phyloP scores from a whole-genome alignment of 495 filamentous ascomycete genomes.

The Xylaria curta region DNA sequence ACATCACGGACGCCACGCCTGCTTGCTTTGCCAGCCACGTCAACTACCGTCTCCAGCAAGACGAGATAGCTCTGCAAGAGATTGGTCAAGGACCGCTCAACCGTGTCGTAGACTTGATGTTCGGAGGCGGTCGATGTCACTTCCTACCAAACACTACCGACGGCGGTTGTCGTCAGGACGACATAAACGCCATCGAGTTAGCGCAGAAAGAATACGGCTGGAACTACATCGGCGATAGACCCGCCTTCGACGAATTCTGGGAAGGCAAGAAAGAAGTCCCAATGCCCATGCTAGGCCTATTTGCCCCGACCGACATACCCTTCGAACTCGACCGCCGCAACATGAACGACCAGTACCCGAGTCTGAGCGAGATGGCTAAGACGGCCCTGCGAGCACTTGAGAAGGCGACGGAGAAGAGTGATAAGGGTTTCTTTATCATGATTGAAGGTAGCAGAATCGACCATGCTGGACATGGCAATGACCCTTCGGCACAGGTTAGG shows the following conservation, averaged over 20 bases:
- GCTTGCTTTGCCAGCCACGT: slow-evolving; percentile 95
- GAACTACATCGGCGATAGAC: slow-evolving; percentile 72
- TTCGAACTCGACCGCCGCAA: slow-evolving; percentile 88
- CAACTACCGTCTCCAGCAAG: slow-evolving; percentile 77
- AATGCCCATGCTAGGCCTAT: slow-evolving; percentile 86
- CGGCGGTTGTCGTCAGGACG: slow-evolving; percentile 79
- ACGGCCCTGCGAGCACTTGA: slow-evolving; percentile 80
- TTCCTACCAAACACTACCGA: slow-evolving; percentile 81
- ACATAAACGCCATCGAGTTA: slow-evolving; percentile 69
- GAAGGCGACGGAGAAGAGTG: slow-evolving; percentile 81
- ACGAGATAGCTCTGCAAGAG: slow-evolving; percentile 90
- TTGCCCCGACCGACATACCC: slow-evolving; percentile 83
- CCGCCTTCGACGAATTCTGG: slow-evolving; percentile 78
- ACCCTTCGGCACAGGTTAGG: slow-evolving; percentile 92
- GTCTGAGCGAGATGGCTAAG: slow-evolving; percentile 87
- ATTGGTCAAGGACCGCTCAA: slow-evolving; percentile 83
- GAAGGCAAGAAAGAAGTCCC: slow-evolving; percentile 68
- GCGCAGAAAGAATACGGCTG: slow-evolving; percentile 78
- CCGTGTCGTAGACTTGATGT: slow-evolving; percentile 84
- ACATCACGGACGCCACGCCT: slow-evolving; percentile 96
- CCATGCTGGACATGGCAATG: slow-evolving; percentile 93
- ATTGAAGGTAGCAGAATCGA: slow-evolving; percentile 97
- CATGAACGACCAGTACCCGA: slow-evolving; percentile 81
- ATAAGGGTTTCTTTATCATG: slow-evolving; percentile 98
- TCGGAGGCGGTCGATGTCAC: slow-evolving; percentile 92